Percentiles rank a stretch among this genome's conserved stretches.
Evolutionary conservation across 2,329 filamentous ascomycete genomes (phyloP).

Genomic region (Cytospora piceae): DNA sequence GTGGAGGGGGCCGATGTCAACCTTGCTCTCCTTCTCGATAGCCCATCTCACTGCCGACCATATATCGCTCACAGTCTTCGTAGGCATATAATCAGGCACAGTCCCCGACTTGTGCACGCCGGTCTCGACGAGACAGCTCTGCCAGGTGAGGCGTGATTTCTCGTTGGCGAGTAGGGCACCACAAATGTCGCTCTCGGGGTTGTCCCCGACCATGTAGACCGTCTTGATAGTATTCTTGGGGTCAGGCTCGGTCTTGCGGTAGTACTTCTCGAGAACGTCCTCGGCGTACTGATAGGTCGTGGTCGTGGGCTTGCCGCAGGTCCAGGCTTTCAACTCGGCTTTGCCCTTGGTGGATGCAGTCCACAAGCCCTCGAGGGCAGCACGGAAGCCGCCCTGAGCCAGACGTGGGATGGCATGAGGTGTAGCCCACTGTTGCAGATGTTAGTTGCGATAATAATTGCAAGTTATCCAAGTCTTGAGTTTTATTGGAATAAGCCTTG

Average conservation of each 20-base stretch:
- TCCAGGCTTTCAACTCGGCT: slow-evolving; percentile 53
- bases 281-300: slow-evolving; percentile 71
- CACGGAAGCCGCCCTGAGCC: slow-evolving; percentile 71
- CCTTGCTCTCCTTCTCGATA: slow-evolving; percentile 5
- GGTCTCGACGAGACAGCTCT: slow-evolving; percentile 67
- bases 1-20: slow-evolving; percentile 7
- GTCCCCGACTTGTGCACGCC: slow-evolving; percentile 60
- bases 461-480: neutral
- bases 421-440: slow-evolving; percentile 57
- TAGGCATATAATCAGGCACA: slow-evolving; percentile 56
- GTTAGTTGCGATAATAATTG: neutral
- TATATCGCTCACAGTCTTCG: slow-evolving; percentile 63
- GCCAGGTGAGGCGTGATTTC: slow-evolving; percentile 60
- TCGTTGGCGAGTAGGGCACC: slow-evolving; percentile 51
- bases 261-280: slow-evolving; percentile 48
- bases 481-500: rapidly evolving
- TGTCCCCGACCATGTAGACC: slow-evolving; percentile 77
- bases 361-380: slow-evolving; percentile 68
- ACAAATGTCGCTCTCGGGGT: slow-evolving; percentile 68
- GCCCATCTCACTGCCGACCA: slow-evolving; percentile 68
- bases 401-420: slow-evolving; percentile 68
- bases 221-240: slow-evolving; percentile 41
- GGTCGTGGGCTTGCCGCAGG: slow-evolving; percentile 69
- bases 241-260: slow-evolving; percentile 27
- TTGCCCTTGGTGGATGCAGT: slow-evolving; percentile 47